phyloP scores from a whole-genome alignment of 352 stramenopile species.

The Phytopythium ostracodes region DNA sequence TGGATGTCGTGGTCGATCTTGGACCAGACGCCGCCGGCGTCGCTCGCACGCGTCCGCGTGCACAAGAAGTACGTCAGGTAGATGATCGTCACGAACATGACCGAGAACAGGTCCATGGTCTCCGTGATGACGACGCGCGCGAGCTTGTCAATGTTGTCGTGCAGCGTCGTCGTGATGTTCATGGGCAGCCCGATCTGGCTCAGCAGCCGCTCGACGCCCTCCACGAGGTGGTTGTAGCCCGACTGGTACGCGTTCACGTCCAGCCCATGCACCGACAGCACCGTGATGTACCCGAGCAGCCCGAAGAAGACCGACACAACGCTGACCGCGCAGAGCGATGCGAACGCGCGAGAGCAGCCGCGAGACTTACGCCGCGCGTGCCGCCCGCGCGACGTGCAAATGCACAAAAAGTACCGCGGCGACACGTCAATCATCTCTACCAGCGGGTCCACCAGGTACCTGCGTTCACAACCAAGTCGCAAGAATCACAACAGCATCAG shows the following conservation, averaged over 20 bases:
- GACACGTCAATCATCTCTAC: constrained; percentile 88
- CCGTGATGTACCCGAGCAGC: constrained; percentile 83
- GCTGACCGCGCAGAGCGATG: constrained; percentile 77
- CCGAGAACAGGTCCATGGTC: constrained; percentile 88
- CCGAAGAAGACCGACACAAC: constrained; percentile 87
- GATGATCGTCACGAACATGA: constrained; percentile 89
- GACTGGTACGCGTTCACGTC: constrained; percentile 81
- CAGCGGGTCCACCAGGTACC: constrained; percentile 82
- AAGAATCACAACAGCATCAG: no score
- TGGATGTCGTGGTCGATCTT: constrained; percentile 89
- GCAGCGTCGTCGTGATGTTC: constrained; percentile 87
- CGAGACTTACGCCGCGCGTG: constrained; percentile 71
- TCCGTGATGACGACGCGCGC: constrained; percentile 80
- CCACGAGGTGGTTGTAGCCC: constrained; percentile 73
- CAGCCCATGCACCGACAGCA: constrained; percentile 80
- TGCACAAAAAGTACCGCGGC: constrained; percentile 81
- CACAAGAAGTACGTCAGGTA: constrained; percentile 88
- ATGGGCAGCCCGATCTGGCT: constrained; percentile 73
- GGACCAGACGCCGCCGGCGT: constrained; percentile 83
- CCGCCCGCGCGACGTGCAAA: constrained; percentile 76
- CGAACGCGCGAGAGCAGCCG: constrained; percentile 79
- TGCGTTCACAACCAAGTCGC: constrained; percentile 13
- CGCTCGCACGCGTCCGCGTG: constrained; percentile 76
- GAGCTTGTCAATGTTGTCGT: constrained; percentile 89
- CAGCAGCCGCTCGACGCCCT: constrained; percentile 58